Base-by-base conservation (phyloP, 192 early-diverging fungal genomes). In the Nowakowskiella sp. region DNA sequence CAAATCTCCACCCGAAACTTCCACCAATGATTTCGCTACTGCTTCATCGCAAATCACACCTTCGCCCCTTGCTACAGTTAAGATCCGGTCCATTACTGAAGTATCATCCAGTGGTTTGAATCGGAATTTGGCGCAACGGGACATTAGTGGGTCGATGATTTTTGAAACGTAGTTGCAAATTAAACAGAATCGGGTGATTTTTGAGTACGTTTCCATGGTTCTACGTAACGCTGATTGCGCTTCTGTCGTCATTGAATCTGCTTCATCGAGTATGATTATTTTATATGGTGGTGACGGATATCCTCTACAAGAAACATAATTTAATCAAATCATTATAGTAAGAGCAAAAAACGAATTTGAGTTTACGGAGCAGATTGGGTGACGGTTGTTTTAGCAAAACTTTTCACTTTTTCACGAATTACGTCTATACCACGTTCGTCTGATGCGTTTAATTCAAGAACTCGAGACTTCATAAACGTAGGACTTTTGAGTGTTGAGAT, bases 371-470 rank as follows among this genome's bases (percentile, higher is more conserved):
- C 1, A 10, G 23, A 32, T 34, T 24, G n/a, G 7, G 32, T 28
- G 13, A 92, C 83, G 0, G 77, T 78, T 0, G 77, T 63, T 30
- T 85, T 71, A 4, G 94, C 89, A 84, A 96, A 97, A 50, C 86
- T 88, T 62, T 96, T 96, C 33, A 97, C 80, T 47, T 93, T 96
- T 28, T 86, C 88, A 31, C 94, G 79, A 29, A 97, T 80, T 31
- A 96, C 82, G 10, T 85, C 70, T 39, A 97, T 97, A n/a, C 94
- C 94, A 31, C 92, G 86, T 72, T 97, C 94, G 60, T 97, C 92
- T 0, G 91, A 94, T 1, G 94, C 94, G 66, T 97, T 97, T 23
- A 97, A 70, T 65, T 97, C 94, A 6, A 96, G 74, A 1, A 96
- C 86, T 23, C 94, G 81, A 23, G 70, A 62, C 54, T 81, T 85